Evolutionary conservation across 148 eudicot species (phyloP).

Genomic region (Amaranthus cruentus): DNA sequence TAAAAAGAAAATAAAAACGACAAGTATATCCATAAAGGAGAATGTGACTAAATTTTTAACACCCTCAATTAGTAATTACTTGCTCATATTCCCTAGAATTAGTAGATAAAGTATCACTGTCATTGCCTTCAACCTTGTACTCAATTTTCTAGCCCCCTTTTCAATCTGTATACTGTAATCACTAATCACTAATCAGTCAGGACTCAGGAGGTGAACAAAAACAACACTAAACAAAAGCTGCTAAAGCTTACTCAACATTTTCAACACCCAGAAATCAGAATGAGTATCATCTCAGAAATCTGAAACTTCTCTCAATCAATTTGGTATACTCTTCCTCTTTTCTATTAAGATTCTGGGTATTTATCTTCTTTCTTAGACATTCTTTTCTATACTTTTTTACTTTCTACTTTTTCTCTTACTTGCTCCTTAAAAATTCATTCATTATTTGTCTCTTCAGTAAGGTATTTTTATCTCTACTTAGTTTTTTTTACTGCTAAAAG

Average conservation of each 20-base stretch:
- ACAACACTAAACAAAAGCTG: constrained; percentile 17
- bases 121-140: too few species aligned
- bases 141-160: too few species aligned
- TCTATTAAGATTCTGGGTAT: constrained; percentile 6
- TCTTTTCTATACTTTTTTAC: background rate
- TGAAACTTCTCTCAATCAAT: background rate
- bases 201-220: constrained; percentile 9
- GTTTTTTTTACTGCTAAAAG: constrained; percentile 4
- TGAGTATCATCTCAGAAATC: background rate
- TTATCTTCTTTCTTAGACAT: background rate
- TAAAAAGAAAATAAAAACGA: too few species aligned
- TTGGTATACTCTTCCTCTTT: background rate
- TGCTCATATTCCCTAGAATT: too few species aligned
- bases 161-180: background rate
- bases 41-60: too few species aligned
- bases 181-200: constrained; percentile 2
- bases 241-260: background rate
- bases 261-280: background rate
- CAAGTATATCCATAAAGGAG: too few species aligned
- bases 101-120: too few species aligned
- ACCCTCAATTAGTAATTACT: too few species aligned
- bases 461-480: background rate
- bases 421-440: background rate
- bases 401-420: background rate
- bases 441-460: background rate